Conservation (phyloP, 192 early-diverging fungal genomes). For the Rhizophlyctis rosea region DNA sequence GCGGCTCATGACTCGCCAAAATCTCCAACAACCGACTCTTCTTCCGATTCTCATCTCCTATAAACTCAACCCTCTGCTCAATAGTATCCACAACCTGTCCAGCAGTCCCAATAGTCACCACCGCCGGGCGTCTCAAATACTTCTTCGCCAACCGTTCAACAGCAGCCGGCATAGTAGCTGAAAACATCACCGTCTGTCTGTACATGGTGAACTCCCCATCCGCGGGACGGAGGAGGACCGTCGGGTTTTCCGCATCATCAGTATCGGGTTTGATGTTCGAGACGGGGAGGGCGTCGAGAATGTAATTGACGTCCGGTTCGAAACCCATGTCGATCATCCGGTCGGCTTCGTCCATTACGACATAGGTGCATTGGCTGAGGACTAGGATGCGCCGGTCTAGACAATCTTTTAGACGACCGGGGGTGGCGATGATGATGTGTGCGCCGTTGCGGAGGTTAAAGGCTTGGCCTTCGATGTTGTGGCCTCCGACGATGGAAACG, state of each 20-base stretch:
- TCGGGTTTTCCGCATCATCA: slow-evolving; percentile 63
- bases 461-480: slow-evolving; percentile 84
- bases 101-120: slow-evolving; percentile 93
- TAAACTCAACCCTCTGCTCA: slow-evolving; percentile 93
- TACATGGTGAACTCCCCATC: slow-evolving; percentile 36
- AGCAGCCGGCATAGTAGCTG: slow-evolving; percentile 94
- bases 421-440: slow-evolving; percentile 97
- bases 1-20: slow-evolving; percentile 67
- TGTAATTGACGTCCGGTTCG: slow-evolving; percentile 92
- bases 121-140: slow-evolving; percentile 87
- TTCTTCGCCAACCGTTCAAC: slow-evolving; percentile 93
- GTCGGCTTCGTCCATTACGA: slow-evolving; percentile 99
- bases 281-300: slow-evolving; percentile 89
- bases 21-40: slow-evolving; percentile 77
- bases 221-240: slow-evolving; percentile 29
- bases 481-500: slow-evolving; percentile 62
- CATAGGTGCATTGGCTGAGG: slow-evolving; percentile 90
- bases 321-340: slow-evolving; percentile 75
- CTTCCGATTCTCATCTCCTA: slow-evolving; percentile 80
- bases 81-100: slow-evolving; percentile 96
- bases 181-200: slow-evolving; percentile 99
- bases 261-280: slow-evolving; percentile 85
- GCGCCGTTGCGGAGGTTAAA: slow-evolving; percentile 86
- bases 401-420: slow-evolving; percentile 91
- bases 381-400: slow-evolving; percentile 87